Evolutionary conservation across 176 grass and related monocot species (phyloP).

Genomic region (Themeda triandra): DNA sequence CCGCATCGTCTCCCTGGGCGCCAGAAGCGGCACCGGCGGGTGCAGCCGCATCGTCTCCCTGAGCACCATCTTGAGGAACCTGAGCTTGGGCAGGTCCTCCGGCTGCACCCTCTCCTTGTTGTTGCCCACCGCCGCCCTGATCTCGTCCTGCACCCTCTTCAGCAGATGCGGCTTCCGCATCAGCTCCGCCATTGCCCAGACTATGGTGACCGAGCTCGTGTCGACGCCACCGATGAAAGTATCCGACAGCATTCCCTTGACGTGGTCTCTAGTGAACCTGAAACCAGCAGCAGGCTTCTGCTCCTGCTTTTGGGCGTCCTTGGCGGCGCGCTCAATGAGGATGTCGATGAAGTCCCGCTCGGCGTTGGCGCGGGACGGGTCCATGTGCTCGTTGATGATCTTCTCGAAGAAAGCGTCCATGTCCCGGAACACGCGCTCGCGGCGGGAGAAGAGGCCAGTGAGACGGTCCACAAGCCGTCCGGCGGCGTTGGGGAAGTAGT

Average conservation of each 20-base stretch:
- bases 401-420: slow-evolving; percentile 30
- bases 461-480: neutral
- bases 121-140: slow-evolving; percentile 2
- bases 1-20: slow-evolving; percentile 23
- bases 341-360: slow-evolving; percentile 24
- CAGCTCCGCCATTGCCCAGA: slow-evolving; percentile 43
- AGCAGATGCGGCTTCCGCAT: neutral
- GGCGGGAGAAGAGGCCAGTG: neutral
- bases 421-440: slow-evolving; percentile 13
- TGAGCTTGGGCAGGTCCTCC: slow-evolving; percentile 23
- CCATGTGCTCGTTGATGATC: slow-evolving; percentile 27
- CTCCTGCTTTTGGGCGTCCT: neutral
- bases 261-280: slow-evolving; percentile 29
- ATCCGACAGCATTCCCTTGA: slow-evolving; percentile 31
- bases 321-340: neutral
- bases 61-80: slow-evolving; percentile 31
- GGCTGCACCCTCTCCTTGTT: neutral
- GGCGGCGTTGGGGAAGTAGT: slow-evolving; percentile 22
- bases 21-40: slow-evolving; percentile 22
- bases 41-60: slow-evolving; percentile 39
- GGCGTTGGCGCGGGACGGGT: neutral
- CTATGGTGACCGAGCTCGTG: slow-evolving; percentile 29
- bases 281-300: neutral
- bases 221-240: neutral
- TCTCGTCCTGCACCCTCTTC: slow-evolving; percentile 27